Evolutionary conservation across 2,329 filamentous ascomycete genomes (phyloP).

Genomic region (Fusarium goolgardi): DNA sequence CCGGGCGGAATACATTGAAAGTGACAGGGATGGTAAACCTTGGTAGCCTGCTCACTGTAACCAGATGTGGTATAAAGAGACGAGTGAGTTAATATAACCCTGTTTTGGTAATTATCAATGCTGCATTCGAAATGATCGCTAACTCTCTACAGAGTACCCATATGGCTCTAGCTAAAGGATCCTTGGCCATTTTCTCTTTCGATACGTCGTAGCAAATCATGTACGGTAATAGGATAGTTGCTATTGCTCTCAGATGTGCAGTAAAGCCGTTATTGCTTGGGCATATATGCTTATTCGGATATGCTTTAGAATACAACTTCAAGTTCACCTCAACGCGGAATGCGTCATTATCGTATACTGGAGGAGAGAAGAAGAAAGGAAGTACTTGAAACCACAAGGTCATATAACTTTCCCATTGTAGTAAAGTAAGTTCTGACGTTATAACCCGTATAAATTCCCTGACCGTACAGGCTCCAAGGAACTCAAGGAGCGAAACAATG

Average conservation of each 20-base stretch:
- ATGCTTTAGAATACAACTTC: too few relatives aligned
- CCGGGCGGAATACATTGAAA: not conserved
- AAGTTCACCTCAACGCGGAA: too few relatives aligned
- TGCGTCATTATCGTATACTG: too few relatives aligned
- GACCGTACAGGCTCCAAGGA: too few relatives aligned
- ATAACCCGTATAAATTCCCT: not conserved
- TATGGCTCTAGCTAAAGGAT: fast-evolving
- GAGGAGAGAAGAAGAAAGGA: not conserved
- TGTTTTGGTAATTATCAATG: not conserved
- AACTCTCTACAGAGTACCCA: fast-evolving
- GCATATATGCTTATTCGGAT: fast-evolving
- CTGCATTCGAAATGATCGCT: too few relatives aligned
- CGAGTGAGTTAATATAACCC: not conserved
- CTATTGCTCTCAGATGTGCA: too few relatives aligned
- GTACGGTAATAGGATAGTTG: not conserved
- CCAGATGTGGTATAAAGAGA: not conserved
- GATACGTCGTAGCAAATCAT: not conserved
- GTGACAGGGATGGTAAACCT: not conserved
- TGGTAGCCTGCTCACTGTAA: fast-evolving
- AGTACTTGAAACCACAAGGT: fast-evolving
- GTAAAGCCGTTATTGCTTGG: too few relatives aligned
- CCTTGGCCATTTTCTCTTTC: fast-evolving
- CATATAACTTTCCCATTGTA: not conserved
- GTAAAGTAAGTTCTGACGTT: not conserved
- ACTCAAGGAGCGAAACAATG: too few relatives aligned